Conservation (phyloP, 31 red algal species). For the Endocladia muricata region DNA sequence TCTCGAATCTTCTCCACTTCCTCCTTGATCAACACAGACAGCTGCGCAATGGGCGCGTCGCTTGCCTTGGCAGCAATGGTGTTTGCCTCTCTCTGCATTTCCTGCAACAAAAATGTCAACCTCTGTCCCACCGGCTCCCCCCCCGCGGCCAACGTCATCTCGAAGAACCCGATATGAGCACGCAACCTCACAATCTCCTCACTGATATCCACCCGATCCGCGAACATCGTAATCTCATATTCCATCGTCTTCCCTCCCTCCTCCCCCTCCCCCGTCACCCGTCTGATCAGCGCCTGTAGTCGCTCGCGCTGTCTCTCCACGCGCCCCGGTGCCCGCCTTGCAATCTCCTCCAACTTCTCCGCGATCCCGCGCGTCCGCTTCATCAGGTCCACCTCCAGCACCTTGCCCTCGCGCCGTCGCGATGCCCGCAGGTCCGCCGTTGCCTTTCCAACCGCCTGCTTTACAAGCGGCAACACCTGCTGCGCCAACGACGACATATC, state of each 20-base stretch:
- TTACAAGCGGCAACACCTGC: slow-evolving; percentile 32
- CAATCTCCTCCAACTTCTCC: slow-evolving; percentile 45
- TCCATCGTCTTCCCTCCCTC: slow-evolving; percentile 47
- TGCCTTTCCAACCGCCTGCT: slow-evolving; percentile 37
- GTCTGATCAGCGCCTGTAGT: slow-evolving; percentile 35
- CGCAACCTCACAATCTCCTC: slow-evolving; percentile 81
- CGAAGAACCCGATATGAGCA: slow-evolving; percentile 72
- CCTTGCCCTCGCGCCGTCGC: slow-evolving; percentile 62
- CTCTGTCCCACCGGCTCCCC: slow-evolving; percentile 68
- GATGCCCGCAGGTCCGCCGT: slow-evolving; percentile 32
- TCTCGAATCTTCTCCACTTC: slow-evolving; percentile 96
- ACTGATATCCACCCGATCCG: slow-evolving; percentile 70
- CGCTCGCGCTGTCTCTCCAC: slow-evolving; percentile 38
- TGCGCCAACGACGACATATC: not conserved
- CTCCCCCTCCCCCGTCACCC: slow-evolving; percentile 10
- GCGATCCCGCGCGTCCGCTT: slow-evolving; percentile 44
- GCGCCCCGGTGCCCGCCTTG: slow-evolving; percentile 27
- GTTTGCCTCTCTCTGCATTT: slow-evolving; percentile 80
- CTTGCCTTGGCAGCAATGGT: slow-evolving; percentile 77
- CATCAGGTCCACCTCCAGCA: slow-evolving; percentile 57
- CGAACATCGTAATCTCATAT: slow-evolving; percentile 65
- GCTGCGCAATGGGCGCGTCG: slow-evolving; percentile 65
- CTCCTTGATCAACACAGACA: slow-evolving; percentile 72
- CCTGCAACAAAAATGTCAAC: slow-evolving; percentile 83
- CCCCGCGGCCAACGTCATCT: slow-evolving; percentile 49